phyloP scores from a whole-genome alignment of 768 basidiomycete species.

The Dacryopinax primogenitus region DNA sequence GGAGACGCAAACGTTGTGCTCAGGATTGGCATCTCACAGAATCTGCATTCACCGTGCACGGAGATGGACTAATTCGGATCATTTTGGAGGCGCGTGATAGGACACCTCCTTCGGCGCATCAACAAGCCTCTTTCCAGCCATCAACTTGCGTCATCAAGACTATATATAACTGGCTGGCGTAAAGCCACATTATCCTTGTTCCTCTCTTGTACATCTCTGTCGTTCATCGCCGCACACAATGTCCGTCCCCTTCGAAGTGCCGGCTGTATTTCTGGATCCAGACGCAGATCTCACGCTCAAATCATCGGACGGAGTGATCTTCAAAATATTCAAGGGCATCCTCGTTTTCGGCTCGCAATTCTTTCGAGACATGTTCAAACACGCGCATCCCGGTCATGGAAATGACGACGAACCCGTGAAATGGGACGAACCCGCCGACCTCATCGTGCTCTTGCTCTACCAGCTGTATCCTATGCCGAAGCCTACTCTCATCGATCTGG shows the following conservation, averaged over 20 bases:
- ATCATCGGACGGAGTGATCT: constrained; percentile 10
- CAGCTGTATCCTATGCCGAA: background rate
- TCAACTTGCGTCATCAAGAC: no score
- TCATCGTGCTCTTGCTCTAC: background rate
- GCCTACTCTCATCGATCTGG: background rate
- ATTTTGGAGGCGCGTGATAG: no score
- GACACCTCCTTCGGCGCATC: no score
- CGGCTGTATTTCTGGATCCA: background rate
- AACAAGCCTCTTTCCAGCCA: no score
- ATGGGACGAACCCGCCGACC: background rate
- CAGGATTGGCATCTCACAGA: no score
- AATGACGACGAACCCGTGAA: background rate
- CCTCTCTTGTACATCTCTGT: no score
- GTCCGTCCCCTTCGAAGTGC: background rate
- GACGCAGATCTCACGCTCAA: background rate
- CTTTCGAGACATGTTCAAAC: constrained; percentile 14
- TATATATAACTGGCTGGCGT: no score
- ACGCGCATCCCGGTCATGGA: background rate
- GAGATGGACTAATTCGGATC: no score
- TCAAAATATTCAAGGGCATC: constrained; percentile 9
- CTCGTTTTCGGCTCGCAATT: constrained; percentile 10
- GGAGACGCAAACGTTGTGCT: no score
- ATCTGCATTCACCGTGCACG: no score
- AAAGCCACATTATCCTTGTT: no score
- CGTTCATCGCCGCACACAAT: no score